Evolutionary conservation across 2,329 filamentous ascomycete genomes (phyloP).

Genomic region (Periconia sp.): DNA sequence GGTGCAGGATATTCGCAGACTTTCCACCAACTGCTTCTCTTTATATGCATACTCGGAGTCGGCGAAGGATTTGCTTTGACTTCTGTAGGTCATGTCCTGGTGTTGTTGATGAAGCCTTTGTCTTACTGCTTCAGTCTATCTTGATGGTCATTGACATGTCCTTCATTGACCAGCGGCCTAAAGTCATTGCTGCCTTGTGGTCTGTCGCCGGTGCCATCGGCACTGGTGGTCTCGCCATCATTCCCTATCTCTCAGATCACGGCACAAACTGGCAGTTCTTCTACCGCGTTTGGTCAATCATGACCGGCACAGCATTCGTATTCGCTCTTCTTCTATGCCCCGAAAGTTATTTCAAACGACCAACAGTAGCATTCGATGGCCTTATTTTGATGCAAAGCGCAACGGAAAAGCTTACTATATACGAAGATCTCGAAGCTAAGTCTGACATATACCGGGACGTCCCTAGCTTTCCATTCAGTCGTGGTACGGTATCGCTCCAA

Average conservation of each 20-base stretch:
- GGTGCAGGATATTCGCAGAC: constrained; percentile 30
- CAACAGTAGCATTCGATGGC: constrained; percentile 50
- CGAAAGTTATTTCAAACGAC: constrained; percentile 51
- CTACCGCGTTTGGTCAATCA: constrained; percentile 40
- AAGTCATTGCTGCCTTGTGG: constrained; percentile 44
- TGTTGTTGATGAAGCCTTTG: background rate
- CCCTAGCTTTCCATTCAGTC: constrained; percentile 19
- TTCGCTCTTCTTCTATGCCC: constrained; percentile 41
- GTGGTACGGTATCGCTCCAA: constrained; percentile 12
- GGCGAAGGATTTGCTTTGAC: constrained; percentile 39
- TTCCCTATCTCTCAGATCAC: constrained; percentile 34
- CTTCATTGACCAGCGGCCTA: constrained; percentile 47
- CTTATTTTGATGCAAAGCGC: constrained; percentile 47
- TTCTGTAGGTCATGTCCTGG: constrained; percentile 22
- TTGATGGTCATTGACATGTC: constrained; percentile 48
- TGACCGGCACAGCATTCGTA: constrained; percentile 29
- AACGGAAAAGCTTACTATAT: constrained; percentile 48
- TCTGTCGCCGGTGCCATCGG: constrained; percentile 32
- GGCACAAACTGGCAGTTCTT: constrained; percentile 40
- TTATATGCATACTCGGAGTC: constrained; percentile 42
- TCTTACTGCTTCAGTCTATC: constrained; percentile 31
- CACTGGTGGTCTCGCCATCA: constrained; percentile 26
- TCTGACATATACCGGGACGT: constrained; percentile 33
- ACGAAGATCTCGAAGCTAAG: constrained; percentile 39
- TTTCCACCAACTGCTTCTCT: constrained; percentile 35